Base-by-base conservation (phyloP, 805 yeast species). In the Myxozyma melibiosi region DNA sequence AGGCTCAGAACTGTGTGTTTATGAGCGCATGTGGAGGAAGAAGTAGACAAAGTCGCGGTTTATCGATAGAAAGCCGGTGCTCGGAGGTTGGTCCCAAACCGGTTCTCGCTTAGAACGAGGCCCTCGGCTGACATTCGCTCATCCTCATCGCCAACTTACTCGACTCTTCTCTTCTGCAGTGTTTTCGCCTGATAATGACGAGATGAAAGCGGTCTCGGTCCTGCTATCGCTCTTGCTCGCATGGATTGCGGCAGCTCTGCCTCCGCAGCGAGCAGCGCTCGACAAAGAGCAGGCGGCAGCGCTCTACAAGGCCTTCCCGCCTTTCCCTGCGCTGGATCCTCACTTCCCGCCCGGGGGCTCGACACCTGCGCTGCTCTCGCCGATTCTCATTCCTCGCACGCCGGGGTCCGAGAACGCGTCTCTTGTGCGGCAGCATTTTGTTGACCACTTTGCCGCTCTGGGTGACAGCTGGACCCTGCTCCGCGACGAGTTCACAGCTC, bases 401-500 rank as follows among this genome's bases (percentile, higher is more conserved):
- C 81, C 83, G 0, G 82, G 81, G 0, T 69, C 79, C 2, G 61
- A 64, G 6, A 77, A 74, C 7, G 76, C 82, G 1, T 31, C 61
- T 2, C 44, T 67, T 22, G 73, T 78, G 6, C 76, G 73, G 47
- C 57, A 69, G 8, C 79, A 76, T 59, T 71, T 80, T 22, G 56
- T 51, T 14, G 25, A 55, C 0, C 75, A 73, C 20, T 78, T 80
- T 51, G 53, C 63, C 11, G 37, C 46, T 0, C 56, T 76, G 34
- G 43, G 40, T 4, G 30, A 37, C 2, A 35, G 37, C 37, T 35
- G 42, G 41, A 40, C 46, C 18, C 22, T 24, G 3, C 33, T 51
- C 28, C 60, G 63, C 4, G 74, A 71, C 46, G 35, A 44, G 22
- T 74, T 74, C 57, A 51, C 51, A 6, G 54, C 51, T 3, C 27